phyloP scores from a whole-genome alignment of 306 rosid species.

The Castanopsis chinensis region DNA sequence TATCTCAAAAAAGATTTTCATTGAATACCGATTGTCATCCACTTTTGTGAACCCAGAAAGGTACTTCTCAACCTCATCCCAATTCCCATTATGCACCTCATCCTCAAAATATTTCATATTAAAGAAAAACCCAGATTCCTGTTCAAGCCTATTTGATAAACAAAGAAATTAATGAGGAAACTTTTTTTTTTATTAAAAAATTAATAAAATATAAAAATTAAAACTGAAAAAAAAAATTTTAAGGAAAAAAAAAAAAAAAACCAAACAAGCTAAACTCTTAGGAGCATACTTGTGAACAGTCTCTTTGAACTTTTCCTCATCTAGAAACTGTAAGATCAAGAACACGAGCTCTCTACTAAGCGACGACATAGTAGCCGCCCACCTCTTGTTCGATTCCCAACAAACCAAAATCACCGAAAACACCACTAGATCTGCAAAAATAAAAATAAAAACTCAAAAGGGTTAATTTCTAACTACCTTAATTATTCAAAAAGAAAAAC shows the following conservation, averaged over 20 bases:
- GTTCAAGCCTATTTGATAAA: slow-evolving; percentile 68
- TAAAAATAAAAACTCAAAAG: neutral
- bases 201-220: no score
- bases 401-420: slow-evolving; percentile 38
- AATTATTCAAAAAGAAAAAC: slow-evolving; percentile 21
- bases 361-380: slow-evolving; percentile 72
- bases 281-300: slow-evolving; percentile 91
- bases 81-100: slow-evolving; percentile 95
- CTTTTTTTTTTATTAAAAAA: no score
- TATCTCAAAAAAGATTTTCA: slow-evolving; percentile 99
- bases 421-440: slow-evolving; percentile 73
- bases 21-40: slow-evolving; percentile 93
- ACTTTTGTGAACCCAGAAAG: slow-evolving; percentile 98
- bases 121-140: slow-evolving; percentile 98
- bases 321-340: slow-evolving; percentile 97
- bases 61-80: slow-evolving; percentile 98
- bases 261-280: slow-evolving; percentile 12
- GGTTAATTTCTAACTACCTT: slow-evolving; percentile 23
- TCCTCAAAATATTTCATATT: slow-evolving; percentile 98
- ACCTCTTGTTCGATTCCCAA: slow-evolving; percentile 38
- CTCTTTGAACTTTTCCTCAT: slow-evolving; percentile 98
- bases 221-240: no score
- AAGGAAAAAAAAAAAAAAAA: slow-evolving; percentile 7
- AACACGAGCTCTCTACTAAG: slow-evolving; percentile 98
- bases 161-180: slow-evolving; percentile 27